Conservation (phyloP, 2,329 filamentous ascomycete species). For the Gnomoniopsis smithogilvyi region DNA sequence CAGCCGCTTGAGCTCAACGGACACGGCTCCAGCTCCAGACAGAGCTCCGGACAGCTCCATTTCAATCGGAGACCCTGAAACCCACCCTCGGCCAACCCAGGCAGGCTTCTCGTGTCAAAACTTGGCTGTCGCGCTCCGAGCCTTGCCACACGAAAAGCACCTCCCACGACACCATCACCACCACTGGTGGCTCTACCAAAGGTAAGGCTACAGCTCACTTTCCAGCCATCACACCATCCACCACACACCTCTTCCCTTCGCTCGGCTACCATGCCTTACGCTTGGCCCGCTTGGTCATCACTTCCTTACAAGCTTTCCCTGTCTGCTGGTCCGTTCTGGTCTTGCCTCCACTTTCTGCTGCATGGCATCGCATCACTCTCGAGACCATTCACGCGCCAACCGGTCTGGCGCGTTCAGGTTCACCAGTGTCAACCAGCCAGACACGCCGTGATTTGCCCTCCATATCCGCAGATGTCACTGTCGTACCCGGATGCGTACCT, state of each 20-base stretch:
- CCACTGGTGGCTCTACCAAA: background rate
- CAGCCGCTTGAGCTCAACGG: background rate
- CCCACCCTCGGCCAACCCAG: background rate
- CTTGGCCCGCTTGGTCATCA: background rate
- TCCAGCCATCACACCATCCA: background rate
- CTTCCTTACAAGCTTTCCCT: background rate
- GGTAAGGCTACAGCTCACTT: background rate
- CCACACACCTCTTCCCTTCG: too few species aligned
- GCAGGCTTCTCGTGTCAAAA: background rate
- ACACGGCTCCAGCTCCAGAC: background rate
- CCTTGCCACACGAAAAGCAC: background rate
- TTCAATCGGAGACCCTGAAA: background rate
- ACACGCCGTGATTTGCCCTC: slow-evolving; percentile 3
- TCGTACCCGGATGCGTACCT: background rate
- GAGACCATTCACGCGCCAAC: background rate
- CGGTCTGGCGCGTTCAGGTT: background rate
- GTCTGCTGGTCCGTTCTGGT: background rate
- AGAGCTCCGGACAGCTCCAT: background rate
- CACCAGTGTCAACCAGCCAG: background rate
- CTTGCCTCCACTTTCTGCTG: slow-evolving; percentile 11
- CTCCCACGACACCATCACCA: background rate
- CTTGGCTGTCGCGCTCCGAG: background rate
- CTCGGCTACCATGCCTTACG: too few species aligned
- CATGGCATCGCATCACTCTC: slow-evolving; percentile 6
- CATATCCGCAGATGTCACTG: background rate